Base-by-base conservation (phyloP, 2,329 filamentous ascomycete species). In the Davidsoniella neocaledoniae region DNA sequence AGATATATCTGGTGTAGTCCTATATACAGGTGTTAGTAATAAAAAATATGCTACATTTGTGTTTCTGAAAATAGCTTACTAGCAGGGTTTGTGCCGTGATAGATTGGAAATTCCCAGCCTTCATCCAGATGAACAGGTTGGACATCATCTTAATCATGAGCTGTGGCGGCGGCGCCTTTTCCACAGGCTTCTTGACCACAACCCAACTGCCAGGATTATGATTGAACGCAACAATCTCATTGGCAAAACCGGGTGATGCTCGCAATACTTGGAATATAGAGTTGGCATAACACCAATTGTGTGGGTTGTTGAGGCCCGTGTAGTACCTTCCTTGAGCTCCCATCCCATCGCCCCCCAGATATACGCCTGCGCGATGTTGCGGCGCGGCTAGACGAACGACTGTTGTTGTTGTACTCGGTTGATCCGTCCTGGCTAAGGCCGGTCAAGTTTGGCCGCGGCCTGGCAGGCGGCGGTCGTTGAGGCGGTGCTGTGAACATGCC, bases 241-340 rank as follows among this genome's bases (percentile, higher is more conserved):
- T 61, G 65, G 75, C 68, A 73, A 94, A 73, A 65, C 77, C 64
- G 59, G 76, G 60, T 1, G 87, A 90, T 1, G 80, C 81, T 52
- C 84, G 83, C 16, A 95, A 67, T 53, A 83, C 83, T 63, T 96
- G 90, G 23, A 96, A 69, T 0, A 81, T 81, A n/a, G 86, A 81
- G 63, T 94, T 95, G 70, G 91, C 87, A 60, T 94, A 95, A 62
- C 90, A 95, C 56, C 83, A 88, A 43, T 83, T 81, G 1, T 79
- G 77, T 39, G 86, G 84, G 57, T 95, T 95, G 52, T 78, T 68
- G 10, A 95, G 71, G 0, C 90, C 88, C 9, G 85, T 66, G 38
- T 61, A 61, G 38, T 57, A 53, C 56, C 70, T 58, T n/a, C 61
- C 61, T 36, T 33, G 29, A 12, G 12, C 9, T 33, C 29, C 29